These are phyloP conservation scores for Pisolithus tinctorius DNA, from an alignment of 768 basidiomycete genomes.

Conservation along the genomic window DNA sequence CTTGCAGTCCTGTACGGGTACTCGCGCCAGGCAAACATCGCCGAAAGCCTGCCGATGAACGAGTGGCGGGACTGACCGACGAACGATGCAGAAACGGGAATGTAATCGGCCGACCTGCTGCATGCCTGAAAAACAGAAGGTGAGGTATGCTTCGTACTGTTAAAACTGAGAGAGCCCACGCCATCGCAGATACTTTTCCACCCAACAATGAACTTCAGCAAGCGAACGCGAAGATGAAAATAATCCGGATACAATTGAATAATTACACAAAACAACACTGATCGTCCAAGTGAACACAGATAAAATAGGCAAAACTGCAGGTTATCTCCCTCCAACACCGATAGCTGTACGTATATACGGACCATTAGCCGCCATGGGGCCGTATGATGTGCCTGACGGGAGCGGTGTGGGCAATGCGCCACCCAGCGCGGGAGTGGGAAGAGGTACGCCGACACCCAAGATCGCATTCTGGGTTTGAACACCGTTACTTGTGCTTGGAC, in stretches of 20 bases:
- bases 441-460: conserved; percentile 41
- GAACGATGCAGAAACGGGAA: no score
- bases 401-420: conserved; percentile 38
- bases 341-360: conserved; percentile 62
- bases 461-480: conserved; percentile 34
- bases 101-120: no score
- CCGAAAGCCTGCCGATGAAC: no score
- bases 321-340: conserved; percentile 44
- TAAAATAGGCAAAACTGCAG: conserved; percentile 18
- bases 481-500: conserved; percentile 29
- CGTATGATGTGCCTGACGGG: conserved; percentile 46
- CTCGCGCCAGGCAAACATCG: no score
- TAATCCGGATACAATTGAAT: conserved; percentile 22
- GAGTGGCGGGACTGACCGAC: no score
- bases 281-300: conserved; percentile 16
- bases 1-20: no score
- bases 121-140: no score
- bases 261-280: conserved; percentile 28
- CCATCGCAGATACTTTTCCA: no score
- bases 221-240: not conserved
- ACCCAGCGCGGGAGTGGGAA: conserved; percentile 35
- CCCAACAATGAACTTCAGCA: not conserved
- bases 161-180: no score
- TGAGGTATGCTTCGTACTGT: no score
- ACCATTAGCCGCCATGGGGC: conserved; percentile 51